Base-by-base conservation (phyloP, 73 alveolate species). In the Loxodes magnus region DNA sequence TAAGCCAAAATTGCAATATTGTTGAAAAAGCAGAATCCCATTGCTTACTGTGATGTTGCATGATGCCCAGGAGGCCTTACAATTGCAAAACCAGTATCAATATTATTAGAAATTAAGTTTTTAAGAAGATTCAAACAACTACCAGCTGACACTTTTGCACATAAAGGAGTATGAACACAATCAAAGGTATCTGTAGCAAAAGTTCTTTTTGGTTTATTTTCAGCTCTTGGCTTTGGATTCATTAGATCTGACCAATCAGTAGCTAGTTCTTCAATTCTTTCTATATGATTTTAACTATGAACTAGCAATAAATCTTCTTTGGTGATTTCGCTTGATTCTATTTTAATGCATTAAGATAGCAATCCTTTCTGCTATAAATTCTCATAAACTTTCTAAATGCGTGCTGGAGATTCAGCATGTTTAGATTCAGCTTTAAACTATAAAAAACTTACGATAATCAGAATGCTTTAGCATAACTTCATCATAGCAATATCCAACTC, bases 51-150 rank as follows among this genome's bases (percentile, higher is more conserved):
- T 38, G 46, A 46, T 52, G 73, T 75, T 0, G 96, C 96, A 56
- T 84, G 96, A 49, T 84, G 96, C n/a, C 96, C 96, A 33, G 78
- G 88, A 0, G 90, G 91, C 5, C 91, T 56, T 5, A 56, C 28
- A 10, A 38, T 43, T 0, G 43, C 43, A 33, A 33, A 33, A 33
- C 20, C 43, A n/a, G 43, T n/a, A 16, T 16, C 2, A 1, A 33
- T 0, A 16, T 33, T 33, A n/a, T 16, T 16, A 33, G 20, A n/a
- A 16, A 1, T 16, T 0, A 33, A 12, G 10, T 33, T 16, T 33
- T 33, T 33, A 1, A 33, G 20, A n/a, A 16, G 20, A 16, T 33
- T 33, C 10, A 33, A 16, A 12, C 10, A n/a, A 16, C 43, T 16
- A n/a, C 43, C 43, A 33, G 20, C 10, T n/a, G 43, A 12, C 43